A percentile compares a stretch with the other conserved stretches of the same genome.
Conservation (phyloP, 139 green algal genomes). For the Chlorella vulgaris region DNA sequence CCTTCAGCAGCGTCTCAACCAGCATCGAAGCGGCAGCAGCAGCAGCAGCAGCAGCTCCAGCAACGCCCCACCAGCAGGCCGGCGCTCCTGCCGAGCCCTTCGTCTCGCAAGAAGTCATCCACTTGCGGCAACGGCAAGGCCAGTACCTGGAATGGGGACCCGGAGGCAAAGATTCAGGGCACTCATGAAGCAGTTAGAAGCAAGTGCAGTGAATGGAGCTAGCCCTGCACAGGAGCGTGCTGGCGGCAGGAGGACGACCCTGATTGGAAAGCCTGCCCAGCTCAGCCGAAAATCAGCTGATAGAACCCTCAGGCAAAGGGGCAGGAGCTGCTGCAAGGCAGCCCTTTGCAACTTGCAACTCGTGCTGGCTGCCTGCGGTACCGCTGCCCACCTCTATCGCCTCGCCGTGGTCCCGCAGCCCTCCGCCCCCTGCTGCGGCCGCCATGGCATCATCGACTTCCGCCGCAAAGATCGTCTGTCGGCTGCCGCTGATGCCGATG, state of each 20-base stretch:
- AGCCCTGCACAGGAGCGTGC: not conserved
- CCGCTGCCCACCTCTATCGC: constrained; percentile 90
- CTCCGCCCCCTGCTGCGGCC: constrained; percentile 51
- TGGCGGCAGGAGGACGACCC: not conserved
- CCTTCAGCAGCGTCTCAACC: not conserved
- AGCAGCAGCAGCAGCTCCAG: not conserved
- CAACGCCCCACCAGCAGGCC: constrained; percentile 60
- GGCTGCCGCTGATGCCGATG: constrained; percentile 60
- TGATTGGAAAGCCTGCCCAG: not conserved
- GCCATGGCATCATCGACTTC: constrained; percentile 75
- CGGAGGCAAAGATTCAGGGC: not conserved
- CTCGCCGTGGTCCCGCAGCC: constrained; percentile 70
- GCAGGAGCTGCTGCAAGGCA: not conserved
- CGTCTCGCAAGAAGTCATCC: constrained; percentile 68
- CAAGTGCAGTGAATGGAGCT: not conserved
- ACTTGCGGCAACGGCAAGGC: constrained; percentile 65
- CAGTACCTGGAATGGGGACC: constrained; percentile 34
- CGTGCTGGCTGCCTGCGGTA: too few species aligned
- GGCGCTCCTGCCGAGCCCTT: constrained; percentile 60
- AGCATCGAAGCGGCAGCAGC: not conserved
- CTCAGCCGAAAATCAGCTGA: not conserved
- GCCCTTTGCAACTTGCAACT: too few species aligned
- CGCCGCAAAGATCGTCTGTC: constrained; percentile 71
- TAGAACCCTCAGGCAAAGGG: not conserved
- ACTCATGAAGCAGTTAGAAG: not conserved